Evolutionary conservation across 169 alveolate species (phyloP).

Genomic region (Babesia ovata): DNA sequence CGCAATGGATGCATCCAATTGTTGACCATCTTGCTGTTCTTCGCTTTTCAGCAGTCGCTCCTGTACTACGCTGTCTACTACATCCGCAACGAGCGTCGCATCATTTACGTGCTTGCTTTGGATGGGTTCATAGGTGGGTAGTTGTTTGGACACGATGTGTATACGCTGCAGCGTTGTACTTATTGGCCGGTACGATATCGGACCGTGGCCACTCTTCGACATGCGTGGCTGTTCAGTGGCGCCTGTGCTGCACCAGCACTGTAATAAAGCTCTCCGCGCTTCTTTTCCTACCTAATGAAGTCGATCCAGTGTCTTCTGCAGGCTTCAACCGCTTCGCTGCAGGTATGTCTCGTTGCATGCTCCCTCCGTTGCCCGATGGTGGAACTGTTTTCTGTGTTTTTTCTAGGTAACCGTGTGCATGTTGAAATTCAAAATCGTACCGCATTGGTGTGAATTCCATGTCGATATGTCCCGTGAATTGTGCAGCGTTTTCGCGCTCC

Average conservation of each 20-base stretch:
- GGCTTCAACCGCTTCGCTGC: constrained; percentile 26
- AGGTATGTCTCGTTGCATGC: not conserved
- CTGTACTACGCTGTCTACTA: constrained; percentile 61
- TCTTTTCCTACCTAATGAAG: not conserved
- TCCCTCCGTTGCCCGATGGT: too few species aligned
- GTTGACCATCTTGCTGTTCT: constrained; percentile 53
- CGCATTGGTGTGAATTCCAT: too few species aligned
- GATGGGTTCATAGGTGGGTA: constrained; percentile 51
- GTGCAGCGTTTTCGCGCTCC: too few species aligned
- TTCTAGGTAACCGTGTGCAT: too few species aligned
- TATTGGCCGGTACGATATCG: constrained; percentile 30
- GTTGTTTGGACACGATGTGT: not conserved
- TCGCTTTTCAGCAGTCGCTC: constrained; percentile 50
- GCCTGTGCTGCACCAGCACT: constrained; percentile 54
- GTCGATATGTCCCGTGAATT: too few species aligned
- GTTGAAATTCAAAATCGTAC: too few species aligned
- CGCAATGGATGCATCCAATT: constrained; percentile 20
- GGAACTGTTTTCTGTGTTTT: too few species aligned
- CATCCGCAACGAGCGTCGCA: constrained; percentile 26
- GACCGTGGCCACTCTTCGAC: constrained; percentile 34
- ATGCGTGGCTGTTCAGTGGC: constrained; percentile 52
- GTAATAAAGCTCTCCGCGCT: constrained; percentile 25
- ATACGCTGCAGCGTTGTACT: constrained; percentile 27
- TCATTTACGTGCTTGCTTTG: constrained; percentile 41
- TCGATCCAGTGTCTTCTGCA: not conserved